These are phyloP conservation scores for Syncephalastrum contaminatum DNA, from an alignment of 371 early-diverging fungal species.

Conservation along the genomic window DNA sequence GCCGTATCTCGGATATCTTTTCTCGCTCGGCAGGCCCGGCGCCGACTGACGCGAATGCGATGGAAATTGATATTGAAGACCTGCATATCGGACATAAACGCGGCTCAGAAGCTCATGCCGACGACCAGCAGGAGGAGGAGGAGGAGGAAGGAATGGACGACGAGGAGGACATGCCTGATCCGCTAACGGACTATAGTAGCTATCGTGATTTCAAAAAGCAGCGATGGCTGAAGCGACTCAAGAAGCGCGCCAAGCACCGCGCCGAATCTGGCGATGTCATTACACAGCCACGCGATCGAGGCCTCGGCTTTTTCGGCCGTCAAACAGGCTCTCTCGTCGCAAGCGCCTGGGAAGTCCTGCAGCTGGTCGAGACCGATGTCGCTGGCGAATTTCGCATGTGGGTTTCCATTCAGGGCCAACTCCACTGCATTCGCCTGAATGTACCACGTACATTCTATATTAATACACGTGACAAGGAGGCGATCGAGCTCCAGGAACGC, in stretches of 20 bases:
- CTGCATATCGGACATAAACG: slow-evolving; percentile 40
- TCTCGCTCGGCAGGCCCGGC: slow-evolving; percentile 29
- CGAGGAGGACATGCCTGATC: slow-evolving; percentile 52
- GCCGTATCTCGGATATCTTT: slow-evolving; percentile 87
- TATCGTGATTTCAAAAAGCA: slow-evolving; percentile 73
- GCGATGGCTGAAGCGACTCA: slow-evolving; percentile 67
- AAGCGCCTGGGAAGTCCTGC: slow-evolving; percentile 82
- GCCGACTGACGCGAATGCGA: slow-evolving; percentile 10
- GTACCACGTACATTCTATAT: slow-evolving; percentile 88
- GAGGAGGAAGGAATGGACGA: slow-evolving; percentile 39
- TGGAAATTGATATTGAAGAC: slow-evolving; percentile 61
- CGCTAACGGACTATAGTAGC: slow-evolving; percentile 53
- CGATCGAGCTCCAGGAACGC: slow-evolving; percentile 20
- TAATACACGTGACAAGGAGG: slow-evolving; percentile 69
- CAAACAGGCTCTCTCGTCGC: slow-evolving; percentile 58
- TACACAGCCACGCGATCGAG: slow-evolving; percentile 16
- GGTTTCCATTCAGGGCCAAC: slow-evolving; percentile 69
- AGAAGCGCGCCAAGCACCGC: slow-evolving; percentile 48
- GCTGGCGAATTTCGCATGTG: slow-evolving; percentile 87
- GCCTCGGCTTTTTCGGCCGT: slow-evolving; percentile 48
- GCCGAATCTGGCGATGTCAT: slow-evolving; percentile 19
- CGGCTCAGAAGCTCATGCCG: slow-evolving; percentile 8
- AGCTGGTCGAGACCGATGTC: slow-evolving; percentile 77
- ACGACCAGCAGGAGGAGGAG: too few species aligned
- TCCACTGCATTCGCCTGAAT: slow-evolving; percentile 69